phyloP scores from a whole-genome alignment of 2,329 filamentous ascomycete species.

The Nannizziopsis arthrosporioides region DNA sequence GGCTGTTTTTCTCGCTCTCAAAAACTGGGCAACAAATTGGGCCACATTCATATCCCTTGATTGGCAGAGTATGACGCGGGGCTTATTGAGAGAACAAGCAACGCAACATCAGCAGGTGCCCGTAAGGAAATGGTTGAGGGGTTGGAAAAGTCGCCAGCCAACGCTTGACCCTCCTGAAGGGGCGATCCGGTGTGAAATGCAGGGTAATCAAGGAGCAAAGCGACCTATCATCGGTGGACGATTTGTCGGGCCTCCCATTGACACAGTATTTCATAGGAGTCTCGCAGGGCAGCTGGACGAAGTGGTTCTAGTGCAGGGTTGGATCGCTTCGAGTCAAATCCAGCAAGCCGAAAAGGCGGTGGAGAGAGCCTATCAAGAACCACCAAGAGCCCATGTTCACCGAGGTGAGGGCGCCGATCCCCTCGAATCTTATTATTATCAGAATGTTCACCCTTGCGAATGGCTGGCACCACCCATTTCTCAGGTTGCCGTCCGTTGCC shows the following conservation, averaged over 20 bases:
- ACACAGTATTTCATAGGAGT: background rate
- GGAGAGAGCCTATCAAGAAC: background rate
- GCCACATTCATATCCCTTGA: background rate
- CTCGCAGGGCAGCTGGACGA: background rate
- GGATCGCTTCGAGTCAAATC: background rate
- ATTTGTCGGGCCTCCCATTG: background rate
- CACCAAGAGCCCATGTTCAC: no score
- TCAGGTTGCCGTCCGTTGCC: no score
- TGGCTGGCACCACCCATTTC: no score
- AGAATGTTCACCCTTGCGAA: no score
- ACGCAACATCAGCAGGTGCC: background rate
- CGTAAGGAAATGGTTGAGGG: background rate
- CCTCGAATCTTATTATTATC: no score
- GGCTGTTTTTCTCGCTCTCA: background rate
- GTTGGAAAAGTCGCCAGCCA: background rate
- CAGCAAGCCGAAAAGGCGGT: conserved; percentile 3
- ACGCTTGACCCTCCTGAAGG: background rate
- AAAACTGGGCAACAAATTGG: background rate
- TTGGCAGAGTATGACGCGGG: background rate
- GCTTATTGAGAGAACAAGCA: background rate
- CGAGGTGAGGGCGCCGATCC: no score
- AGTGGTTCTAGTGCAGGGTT: background rate
- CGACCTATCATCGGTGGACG: background rate
- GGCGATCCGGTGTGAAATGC: background rate
- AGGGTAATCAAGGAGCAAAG: background rate